Evolutionary conservation across 169 alveolate species (phyloP), one percentile per base, ranked within the genome.

Genomic region (Babesia caballi): DNA sequence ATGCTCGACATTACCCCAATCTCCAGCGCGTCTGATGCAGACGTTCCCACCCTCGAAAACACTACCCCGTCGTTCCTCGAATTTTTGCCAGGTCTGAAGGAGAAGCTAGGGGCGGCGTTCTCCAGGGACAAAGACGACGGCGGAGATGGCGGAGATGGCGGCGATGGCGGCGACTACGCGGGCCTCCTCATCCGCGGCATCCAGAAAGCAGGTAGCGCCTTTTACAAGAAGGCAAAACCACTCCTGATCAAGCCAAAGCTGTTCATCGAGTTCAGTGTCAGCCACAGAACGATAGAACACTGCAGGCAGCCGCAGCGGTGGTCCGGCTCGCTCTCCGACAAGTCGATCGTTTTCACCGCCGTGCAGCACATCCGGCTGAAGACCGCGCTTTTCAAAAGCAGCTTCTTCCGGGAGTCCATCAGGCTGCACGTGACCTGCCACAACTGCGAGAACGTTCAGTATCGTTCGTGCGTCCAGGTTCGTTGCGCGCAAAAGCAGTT

Each of bases 391-490:
- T 21, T 81, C 19, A 52, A 40, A 27, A 19, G 42, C 23, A 56
- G 60, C 3, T 66, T 81, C 41, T 51, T 81, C 8, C 61, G 35
- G 59, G 53, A 61, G 49, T 40, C 72, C 21, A n/a, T 81, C 33
- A 41, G 46, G 40, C 47, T 60, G 33, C 46, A 70, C 46, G 72
- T 66, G 19, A 70, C 52, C 15, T 61, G 72, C 32, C 23, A 70
- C n/a, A 54, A 58, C 11, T 54, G 70, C n/a, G 74, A 71, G 17
- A 44, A 27, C 19, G 40, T 81, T 0, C 38, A 71, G 15, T 59
- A 27, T 36, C 60, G 50, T 54, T 70, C 84, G n/a, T 81, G 88
- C 41, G 74, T 81, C n/a, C 88, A 81, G 80, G 41, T 81, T 14
- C 66, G 33, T 32, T 81, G 84, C 59, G 41, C 50, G 38, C 46